Evolutionary conservation across 208 protist species (phyloP), one percentile per base, ranked within the genome.

Genomic region (Acanthamoeba lenticulata): DNA sequence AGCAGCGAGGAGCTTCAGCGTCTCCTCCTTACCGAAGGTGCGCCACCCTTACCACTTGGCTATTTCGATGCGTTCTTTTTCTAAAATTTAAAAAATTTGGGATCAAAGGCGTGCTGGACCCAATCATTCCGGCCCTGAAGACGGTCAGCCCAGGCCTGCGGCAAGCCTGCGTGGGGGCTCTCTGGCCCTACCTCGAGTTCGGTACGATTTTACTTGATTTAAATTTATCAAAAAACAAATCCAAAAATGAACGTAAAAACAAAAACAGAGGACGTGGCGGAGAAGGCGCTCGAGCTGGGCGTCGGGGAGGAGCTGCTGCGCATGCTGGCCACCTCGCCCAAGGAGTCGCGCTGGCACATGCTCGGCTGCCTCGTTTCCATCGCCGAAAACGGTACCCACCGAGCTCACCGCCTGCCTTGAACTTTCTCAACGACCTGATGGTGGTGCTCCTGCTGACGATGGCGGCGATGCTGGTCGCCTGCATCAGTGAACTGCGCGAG

Each of bases 241-340:
- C 49, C 9, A 57, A 57, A 24, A 57, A 57, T 57, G 49, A n/a
- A n/a, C n/a, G n/a, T n/a, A n/a, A n/a, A n/a, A n/a, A n/a, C n/a
- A n/a, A 67, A 0, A 21, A 65, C 44, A 92, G 86, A 92, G 57
- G 90, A 94, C 45, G 90, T 94, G 67, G 90, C 29, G 1, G 90
- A 94, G 69, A 94, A 94, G 55, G 90, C 90, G 19, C n/a, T 94
- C 42, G 90, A 94, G 55, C 15, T 94, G 69, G 90, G 90, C 38
- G 90, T 85, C 24, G 90, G 81, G 29, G 90, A 94, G 60, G 90
- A 62, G 9, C 45, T 94, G 27, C 40, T 94, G 34, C 90, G 24
- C 40, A 52, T 94, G 34, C 27, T 83, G 29, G 65, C 81, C 44
- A 85, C 69, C n/a, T n/a, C n/a, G 19, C 19, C 90, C 11, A 85